Percentiles rank a stretch among this genome's conserved stretches.
Evolutionary conservation across 2,329 filamentous ascomycete species (phyloP).

Genomic region (Emericellopsis cladophorae): DNA sequence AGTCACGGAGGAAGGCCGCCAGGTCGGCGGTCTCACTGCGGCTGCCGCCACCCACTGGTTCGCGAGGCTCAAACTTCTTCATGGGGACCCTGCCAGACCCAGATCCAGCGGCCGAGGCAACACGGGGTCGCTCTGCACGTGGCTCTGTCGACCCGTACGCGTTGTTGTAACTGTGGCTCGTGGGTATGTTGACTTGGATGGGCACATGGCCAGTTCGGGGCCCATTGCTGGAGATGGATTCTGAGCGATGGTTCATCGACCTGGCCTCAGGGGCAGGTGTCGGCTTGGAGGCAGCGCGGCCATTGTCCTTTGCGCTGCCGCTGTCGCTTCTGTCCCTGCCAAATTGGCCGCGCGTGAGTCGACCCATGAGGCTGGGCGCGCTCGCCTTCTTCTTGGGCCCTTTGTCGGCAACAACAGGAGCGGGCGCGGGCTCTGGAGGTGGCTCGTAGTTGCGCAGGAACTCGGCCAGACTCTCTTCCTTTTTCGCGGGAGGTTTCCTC

Average conservation of each 20-base stretch:
- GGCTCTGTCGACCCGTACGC: slow-evolving; percentile 20
- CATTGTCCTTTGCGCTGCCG: not conserved
- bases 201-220: slow-evolving; percentile 32
- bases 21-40: slow-evolving; percentile 58
- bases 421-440: slow-evolving; percentile 34
- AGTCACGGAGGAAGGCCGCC: slow-evolving; percentile 59
- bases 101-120: slow-evolving; percentile 4
- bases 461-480: slow-evolving; percentile 60
- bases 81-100: slow-evolving; percentile 28
- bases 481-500: slow-evolving; percentile 23
- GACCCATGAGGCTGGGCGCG: slow-evolving; percentile 47
- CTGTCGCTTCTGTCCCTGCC: slow-evolving; percentile 17
- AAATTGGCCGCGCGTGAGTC: slow-evolving; percentile 29
- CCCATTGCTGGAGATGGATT: slow-evolving; percentile 8
- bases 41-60: slow-evolving; percentile 33
- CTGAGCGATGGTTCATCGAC: slow-evolving; percentile 25
- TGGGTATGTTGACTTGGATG: slow-evolving; percentile 36
- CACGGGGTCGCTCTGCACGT: not conserved
- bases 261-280: slow-evolving; percentile 13
- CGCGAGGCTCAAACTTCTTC: slow-evolving; percentile 47
- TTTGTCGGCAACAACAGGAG: slow-evolving; percentile 16
- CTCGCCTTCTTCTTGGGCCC: slow-evolving; percentile 52
- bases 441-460: slow-evolving; percentile 61
- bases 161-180: slow-evolving; percentile 20
- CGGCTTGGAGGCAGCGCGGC: not conserved